Conservation (phyloP, 805 yeast species). For the Candida pini region DNA sequence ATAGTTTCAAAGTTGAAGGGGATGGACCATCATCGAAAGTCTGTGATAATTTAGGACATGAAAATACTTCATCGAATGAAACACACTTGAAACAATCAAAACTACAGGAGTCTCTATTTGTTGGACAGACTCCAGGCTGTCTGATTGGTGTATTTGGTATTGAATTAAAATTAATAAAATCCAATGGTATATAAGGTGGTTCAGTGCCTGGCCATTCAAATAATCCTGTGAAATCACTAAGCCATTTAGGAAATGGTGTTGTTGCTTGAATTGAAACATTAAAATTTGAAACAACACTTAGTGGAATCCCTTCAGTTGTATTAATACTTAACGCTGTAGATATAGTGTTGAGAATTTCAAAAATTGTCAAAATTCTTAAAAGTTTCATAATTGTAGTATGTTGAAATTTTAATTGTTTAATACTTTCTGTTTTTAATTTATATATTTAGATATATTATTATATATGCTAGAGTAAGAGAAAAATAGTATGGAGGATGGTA, state of each 20-base stretch:
- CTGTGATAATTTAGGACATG: conserved; percentile 74
- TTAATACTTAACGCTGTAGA: background rate
- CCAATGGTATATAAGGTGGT: conserved; percentile 85
- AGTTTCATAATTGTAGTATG: background rate
- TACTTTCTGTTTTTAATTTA: background rate
- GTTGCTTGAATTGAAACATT: conserved; percentile 23
- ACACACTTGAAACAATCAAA: conserved; percentile 84
- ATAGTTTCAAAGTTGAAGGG: conserved; percentile 55
- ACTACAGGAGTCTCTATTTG: conserved; percentile 55
- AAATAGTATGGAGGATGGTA: too few species aligned
- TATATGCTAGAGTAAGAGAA: background rate
- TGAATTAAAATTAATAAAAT: conserved; percentile 51
- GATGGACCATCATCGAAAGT: conserved; percentile 97
- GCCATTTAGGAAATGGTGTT: conserved; percentile 67
- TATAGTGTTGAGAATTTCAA: too few species aligned
- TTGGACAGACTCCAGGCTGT: conserved; percentile 54
- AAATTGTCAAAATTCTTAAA: too few species aligned
- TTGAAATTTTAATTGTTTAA: conserved; percentile 1
- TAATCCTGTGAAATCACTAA: conserved; percentile 66
- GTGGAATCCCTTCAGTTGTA: conserved; percentile 10
- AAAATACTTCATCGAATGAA: conserved; percentile 65
- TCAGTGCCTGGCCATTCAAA: conserved; percentile 77
- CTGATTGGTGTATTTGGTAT: conserved; percentile 49
- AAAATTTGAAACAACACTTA: too few species aligned
- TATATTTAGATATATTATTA: background rate